A percentile compares a stretch with the other conserved stretches of the same genome.
Evolutionary conservation across 225 moss, liverwort and hornwort genomes (phyloP).

Genomic region (Lunularia cruciata): DNA sequence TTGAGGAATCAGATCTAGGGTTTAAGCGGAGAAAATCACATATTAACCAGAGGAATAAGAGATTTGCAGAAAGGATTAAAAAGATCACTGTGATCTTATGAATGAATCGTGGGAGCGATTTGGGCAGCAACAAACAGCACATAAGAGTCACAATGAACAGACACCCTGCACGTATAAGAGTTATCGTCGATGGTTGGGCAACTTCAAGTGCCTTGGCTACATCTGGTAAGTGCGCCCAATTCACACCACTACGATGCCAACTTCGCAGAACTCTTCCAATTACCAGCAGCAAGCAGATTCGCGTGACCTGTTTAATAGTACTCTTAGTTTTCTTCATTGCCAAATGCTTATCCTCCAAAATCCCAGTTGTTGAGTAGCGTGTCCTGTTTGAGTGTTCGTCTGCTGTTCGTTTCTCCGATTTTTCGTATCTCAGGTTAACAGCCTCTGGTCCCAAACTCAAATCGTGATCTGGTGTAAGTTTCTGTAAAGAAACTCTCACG

Average conservation of each 20-base stretch:
- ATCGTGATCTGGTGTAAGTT: neutral
- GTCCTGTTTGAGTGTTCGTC: neutral
- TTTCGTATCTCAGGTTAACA: neutral
- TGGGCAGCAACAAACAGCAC: conserved; percentile 48
- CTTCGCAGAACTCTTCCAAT: conserved; percentile 65
- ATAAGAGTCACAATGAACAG: conserved; percentile 44
- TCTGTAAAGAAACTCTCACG: conserved; percentile 57
- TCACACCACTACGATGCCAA: conserved; percentile 88
- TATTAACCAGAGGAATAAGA: conserved; percentile 54
- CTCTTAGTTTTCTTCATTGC: neutral
- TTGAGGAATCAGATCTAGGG: conserved; percentile 27
- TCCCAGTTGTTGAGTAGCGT: neutral
- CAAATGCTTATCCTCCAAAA: neutral
- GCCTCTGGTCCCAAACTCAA: neutral
- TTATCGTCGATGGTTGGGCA: conserved; percentile 39
- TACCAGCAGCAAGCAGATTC: conserved; percentile 47
- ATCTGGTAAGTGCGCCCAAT: conserved; percentile 79
- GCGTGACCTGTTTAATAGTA: conserved; percentile 28
- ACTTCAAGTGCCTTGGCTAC: conserved; percentile 67
- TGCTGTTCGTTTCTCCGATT: neutral
- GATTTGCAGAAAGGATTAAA: conserved; percentile 48
- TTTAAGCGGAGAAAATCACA: conserved; percentile 28
- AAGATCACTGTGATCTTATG: conserved; percentile 20
- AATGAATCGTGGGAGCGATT: conserved; percentile 41
- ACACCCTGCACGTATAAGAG: conserved; percentile 39